Conservation (phyloP, 106 monocot species). For the Acorus gramineus region DNA sequence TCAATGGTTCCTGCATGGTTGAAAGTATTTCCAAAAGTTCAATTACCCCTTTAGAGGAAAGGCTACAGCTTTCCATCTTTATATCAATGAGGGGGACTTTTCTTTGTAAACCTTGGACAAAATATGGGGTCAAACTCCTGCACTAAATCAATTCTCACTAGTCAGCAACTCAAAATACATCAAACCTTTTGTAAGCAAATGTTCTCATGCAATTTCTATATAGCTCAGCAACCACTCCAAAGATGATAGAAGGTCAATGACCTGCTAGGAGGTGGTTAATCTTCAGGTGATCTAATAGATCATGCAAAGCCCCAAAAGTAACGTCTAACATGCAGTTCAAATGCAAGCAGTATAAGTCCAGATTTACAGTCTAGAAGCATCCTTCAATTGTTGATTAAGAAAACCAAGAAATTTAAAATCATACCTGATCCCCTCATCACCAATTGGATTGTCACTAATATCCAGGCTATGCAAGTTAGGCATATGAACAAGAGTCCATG, state of each 20-base stretch:
- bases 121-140: slow-evolving; percentile 80
- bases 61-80: slow-evolving; percentile 61
- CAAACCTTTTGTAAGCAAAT: too few species aligned
- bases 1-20: slow-evolving; percentile 30
- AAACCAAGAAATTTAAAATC: background rate
- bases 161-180: background rate
- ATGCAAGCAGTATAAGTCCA: too few species aligned
- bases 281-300: too few species aligned
- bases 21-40: slow-evolving; percentile 41
- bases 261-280: too few species aligned
- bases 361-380: too few species aligned
- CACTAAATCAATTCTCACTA: background rate
- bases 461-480: slow-evolving; percentile 63
- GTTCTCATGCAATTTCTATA: too few species aligned
- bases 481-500: slow-evolving; percentile 46
- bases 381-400: too few species aligned
- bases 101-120: slow-evolving; percentile 31
- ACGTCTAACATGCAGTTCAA: too few species aligned
- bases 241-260: too few species aligned
- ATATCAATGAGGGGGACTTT: slow-evolving; percentile 34
- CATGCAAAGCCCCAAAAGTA: too few species aligned
- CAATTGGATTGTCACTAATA: slow-evolving; percentile 80
- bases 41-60: slow-evolving; percentile 44
- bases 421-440: slow-evolving; percentile 83
- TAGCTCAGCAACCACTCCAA: too few species aligned